phyloP scores from a whole-genome alignment of 768 basidiomycete species.

The Pulveroboletus ravenelii region DNA sequence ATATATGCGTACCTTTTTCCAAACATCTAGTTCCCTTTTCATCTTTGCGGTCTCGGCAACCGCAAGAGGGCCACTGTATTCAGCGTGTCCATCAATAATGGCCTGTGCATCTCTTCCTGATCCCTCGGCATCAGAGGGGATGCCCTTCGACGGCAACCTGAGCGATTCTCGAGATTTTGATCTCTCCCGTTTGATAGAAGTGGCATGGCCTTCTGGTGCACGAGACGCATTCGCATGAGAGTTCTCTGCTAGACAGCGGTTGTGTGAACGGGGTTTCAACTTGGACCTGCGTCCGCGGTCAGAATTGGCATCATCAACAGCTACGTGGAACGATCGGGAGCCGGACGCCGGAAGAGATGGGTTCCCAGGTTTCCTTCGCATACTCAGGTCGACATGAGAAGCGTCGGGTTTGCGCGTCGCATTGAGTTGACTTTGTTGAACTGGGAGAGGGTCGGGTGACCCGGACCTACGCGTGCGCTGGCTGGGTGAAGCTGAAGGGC shows the following conservation, averaged over 20 bases:
- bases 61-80: conserved; percentile 35
- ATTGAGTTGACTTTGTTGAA: conserved; percentile 14
- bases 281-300: conserved; percentile 33
- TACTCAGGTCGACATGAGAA: conserved; percentile 21
- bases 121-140: conserved; percentile 27
- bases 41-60: conserved; percentile 49
- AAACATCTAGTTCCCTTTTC: conserved; percentile 51
- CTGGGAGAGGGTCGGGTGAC: conserved; percentile 29
- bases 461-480: conserved; percentile 33
- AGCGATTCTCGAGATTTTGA: conserved; percentile 35
- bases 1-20: conserved; percentile 40
- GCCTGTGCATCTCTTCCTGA: conserved; percentile 21
- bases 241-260: conserved; percentile 22
- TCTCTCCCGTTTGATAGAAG: conserved; percentile 26
- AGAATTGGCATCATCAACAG: conserved; percentile 24
- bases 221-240: conserved; percentile 9
- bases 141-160: conserved; percentile 19
- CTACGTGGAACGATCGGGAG: conserved; percentile 26
- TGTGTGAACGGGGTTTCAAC: conserved; percentile 23
- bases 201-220: conserved; percentile 1
- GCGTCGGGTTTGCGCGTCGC: conserved; percentile 18
- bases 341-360: conserved; percentile 9
- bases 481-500: conserved; percentile 11
- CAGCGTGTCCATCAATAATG: conserved; percentile 13
- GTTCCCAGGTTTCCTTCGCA: conserved; percentile 28